These are phyloP conservation scores for Crithidia brevicula DNA, from an alignment of 208 protist genomes.

Conservation along the genomic window DNA sequence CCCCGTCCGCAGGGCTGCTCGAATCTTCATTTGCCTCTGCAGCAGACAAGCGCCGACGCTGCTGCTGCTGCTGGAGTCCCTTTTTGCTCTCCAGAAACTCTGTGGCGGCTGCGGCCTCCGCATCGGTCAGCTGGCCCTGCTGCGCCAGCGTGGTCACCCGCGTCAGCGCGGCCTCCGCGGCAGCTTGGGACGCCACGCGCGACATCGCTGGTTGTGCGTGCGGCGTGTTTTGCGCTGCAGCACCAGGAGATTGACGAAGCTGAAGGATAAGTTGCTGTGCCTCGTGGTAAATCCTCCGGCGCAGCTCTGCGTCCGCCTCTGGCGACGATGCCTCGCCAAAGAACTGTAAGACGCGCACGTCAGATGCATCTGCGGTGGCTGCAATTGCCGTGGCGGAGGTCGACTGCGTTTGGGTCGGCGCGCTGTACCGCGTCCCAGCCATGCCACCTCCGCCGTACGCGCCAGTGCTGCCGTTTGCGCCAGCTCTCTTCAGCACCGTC, in stretches of 20 bases:
- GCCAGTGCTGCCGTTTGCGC: constrained; percentile 54
- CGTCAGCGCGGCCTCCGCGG: constrained; percentile 19
- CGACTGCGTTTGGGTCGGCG: constrained; percentile 19
- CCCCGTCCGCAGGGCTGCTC: background rate
- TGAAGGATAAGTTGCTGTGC: constrained; percentile 13
- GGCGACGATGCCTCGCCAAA: no score
- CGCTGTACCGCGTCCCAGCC: constrained; percentile 24
- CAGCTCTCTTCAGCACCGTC: constrained; percentile 63
- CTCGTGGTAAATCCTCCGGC: constrained; percentile 15
- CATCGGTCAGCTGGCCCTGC: constrained; percentile 40
- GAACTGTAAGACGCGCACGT: background rate
- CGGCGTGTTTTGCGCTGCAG: background rate
- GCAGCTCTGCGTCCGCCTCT: constrained; percentile 6
- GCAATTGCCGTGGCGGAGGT: background rate
- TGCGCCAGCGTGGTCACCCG: constrained; percentile 36
- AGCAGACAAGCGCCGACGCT: constrained; percentile 36
- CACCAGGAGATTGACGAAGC: constrained; percentile 11
- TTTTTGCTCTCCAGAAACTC: constrained; percentile 54
- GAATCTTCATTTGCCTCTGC: constrained; percentile 2
- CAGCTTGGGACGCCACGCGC: background rate
- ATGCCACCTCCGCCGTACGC: constrained; percentile 52
- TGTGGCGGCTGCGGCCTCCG: constrained; percentile 48
- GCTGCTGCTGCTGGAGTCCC: constrained; percentile 8
- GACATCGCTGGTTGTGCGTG: background rate
- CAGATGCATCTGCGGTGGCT: background rate